phyloP scores from a whole-genome alignment of 228 moss, liverwort and hornwort genomes.

The Sphagnum fallax region DNA sequence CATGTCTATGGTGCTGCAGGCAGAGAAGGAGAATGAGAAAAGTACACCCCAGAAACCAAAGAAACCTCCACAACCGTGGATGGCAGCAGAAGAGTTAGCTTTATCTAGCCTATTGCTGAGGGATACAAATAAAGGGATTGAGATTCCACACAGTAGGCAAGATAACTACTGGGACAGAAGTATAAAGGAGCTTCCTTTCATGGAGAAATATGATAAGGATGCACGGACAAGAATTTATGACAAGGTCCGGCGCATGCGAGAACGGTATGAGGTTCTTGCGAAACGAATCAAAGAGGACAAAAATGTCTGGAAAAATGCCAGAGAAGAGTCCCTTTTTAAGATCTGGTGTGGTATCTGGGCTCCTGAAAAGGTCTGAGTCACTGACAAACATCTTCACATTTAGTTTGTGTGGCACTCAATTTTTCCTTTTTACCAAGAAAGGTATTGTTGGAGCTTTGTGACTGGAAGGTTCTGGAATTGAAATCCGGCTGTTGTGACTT shows the following conservation, averaged over 20 bases:
- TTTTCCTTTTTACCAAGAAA: too few relatives aligned
- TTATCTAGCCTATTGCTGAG: slow-evolving; percentile 40
- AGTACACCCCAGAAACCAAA: slow-evolving; percentile 4
- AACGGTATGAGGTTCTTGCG: slow-evolving; percentile 33
- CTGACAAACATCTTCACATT: too few relatives aligned
- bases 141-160: slow-evolving; percentile 26
- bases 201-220: slow-evolving; percentile 44
- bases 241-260: slow-evolving; percentile 60
- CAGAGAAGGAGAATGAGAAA: neutral
- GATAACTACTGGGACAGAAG: slow-evolving; percentile 40
- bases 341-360: slow-evolving; percentile 55
- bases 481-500: too few relatives aligned
- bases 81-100: slow-evolving; percentile 25
- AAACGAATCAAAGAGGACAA: slow-evolving; percentile 26
- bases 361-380: slow-evolving; percentile 2
- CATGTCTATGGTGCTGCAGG: neutral
- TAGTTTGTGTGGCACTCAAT: too few relatives aligned
- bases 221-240: slow-evolving; percentile 37
- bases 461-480: too few relatives aligned
- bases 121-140: slow-evolving; percentile 14
- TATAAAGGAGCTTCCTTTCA: slow-evolving; percentile 28
- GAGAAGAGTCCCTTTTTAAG: slow-evolving; percentile 35
- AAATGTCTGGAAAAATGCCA: slow-evolving; percentile 34
- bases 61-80: slow-evolving; percentile 32
- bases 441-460: too few relatives aligned